phyloP scores from a whole-genome alignment of 164 flowering plant species.

The Chimonanthus praecox region DNA sequence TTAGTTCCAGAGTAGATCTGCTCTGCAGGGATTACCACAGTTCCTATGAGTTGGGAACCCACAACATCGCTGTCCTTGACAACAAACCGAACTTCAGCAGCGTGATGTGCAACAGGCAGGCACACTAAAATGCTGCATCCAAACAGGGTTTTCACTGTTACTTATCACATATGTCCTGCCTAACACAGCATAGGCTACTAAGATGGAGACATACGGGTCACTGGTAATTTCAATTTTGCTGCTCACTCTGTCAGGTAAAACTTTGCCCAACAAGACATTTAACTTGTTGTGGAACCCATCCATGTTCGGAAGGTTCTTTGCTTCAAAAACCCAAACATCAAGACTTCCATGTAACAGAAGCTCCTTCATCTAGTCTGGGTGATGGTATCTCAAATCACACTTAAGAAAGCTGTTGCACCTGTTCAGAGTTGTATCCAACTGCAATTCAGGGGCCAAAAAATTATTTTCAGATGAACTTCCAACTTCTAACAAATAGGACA shows the following conservation, averaged over 20 bases:
- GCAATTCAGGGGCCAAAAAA: too few species aligned
- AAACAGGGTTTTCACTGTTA: slow-evolving; percentile 83
- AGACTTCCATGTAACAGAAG: slow-evolving; percentile 85
- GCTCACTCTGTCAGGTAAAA: slow-evolving; percentile 36
- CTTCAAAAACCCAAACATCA: slow-evolving; percentile 73
- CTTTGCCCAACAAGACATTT: slow-evolving; percentile 53
- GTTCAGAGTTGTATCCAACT: too few species aligned
- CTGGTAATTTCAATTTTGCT: slow-evolving; percentile 48
- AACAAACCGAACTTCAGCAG: slow-evolving; percentile 72
- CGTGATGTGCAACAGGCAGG: slow-evolving; percentile 96
- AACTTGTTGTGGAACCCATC: slow-evolving; percentile 81
- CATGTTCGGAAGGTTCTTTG: slow-evolving; percentile 93
- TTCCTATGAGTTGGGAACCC: slow-evolving; percentile 90
- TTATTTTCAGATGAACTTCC: too few species aligned
- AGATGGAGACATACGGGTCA: slow-evolving; percentile 86
- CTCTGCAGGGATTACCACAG: slow-evolving; percentile 70
- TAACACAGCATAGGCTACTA: slow-evolving; percentile 55
- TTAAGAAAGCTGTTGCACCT: too few species aligned
- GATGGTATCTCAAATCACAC: too few species aligned
- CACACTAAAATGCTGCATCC: slow-evolving; percentile 82
- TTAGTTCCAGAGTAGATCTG: slow-evolving; percentile 51
- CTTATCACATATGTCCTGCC: slow-evolving; percentile 86
- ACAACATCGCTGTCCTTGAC: slow-evolving; percentile 90
- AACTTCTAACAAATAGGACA: too few species aligned
- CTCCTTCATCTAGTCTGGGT: not conserved